phyloP scores from a whole-genome alignment of 257 asterid genomes.

The Apocynum venetum region DNA sequence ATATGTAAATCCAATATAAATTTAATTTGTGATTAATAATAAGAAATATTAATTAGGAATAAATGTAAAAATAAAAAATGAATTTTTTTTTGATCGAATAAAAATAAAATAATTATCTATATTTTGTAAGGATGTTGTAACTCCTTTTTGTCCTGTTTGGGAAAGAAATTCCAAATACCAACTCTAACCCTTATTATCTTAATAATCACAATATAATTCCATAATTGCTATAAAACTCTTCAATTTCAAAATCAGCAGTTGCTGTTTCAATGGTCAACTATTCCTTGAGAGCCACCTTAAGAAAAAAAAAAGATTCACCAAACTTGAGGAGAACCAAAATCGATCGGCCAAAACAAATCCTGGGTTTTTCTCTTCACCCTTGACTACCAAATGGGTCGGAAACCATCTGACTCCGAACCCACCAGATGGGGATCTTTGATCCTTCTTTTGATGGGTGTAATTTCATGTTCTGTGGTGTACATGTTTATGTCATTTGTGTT shows the following conservation, averaged over 20 bases:
- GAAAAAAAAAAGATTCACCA: slow-evolving; percentile 6
- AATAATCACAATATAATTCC: background rate
- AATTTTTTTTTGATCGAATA: no score
- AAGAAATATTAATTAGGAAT: no score
- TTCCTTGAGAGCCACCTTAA: slow-evolving; percentile 1
- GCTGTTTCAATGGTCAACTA: slow-evolving; percentile 22
- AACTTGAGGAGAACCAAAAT: slow-evolving; percentile 14
- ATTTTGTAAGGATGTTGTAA: no score
- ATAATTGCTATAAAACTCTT: slow-evolving; percentile 5
- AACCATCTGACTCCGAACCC: slow-evolving; percentile 58
- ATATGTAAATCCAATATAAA: no score
- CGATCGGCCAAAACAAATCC: slow-evolving; percentile 12
- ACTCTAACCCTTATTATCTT: no score
- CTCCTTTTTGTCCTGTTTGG: no score
- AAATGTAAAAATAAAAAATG: no score
- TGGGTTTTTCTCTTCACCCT: slow-evolving; percentile 29
- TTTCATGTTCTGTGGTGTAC: slow-evolving; percentile 59
- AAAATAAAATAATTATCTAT: no score
- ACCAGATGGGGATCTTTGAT: slow-evolving; percentile 51
- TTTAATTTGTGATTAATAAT: no score
- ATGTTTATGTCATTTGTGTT: slow-evolving; percentile 57
- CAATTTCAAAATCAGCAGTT: slow-evolving; percentile 19
- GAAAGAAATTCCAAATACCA: background rate
- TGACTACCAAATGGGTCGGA: slow-evolving; percentile 65
- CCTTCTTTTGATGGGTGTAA: slow-evolving; percentile 66